Evolutionary conservation across 2,329 filamentous ascomycete species (phyloP).

Genomic region (Mycosphaerella arachidis): DNA sequence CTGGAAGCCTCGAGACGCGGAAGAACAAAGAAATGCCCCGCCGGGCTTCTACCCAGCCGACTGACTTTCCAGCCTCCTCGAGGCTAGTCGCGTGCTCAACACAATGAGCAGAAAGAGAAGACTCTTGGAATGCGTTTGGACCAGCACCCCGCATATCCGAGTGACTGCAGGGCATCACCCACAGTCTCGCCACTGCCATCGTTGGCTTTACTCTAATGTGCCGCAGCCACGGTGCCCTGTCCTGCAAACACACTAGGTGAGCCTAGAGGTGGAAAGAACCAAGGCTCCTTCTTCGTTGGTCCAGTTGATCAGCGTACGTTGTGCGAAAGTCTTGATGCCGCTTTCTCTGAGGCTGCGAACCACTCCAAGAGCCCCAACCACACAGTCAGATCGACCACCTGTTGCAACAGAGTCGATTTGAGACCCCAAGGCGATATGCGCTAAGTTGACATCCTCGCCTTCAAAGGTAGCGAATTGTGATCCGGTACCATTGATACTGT

Average conservation of each 20-base stretch:
- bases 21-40: slow-evolving; percentile 24
- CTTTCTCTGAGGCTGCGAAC: slow-evolving; percentile 31
- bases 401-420: slow-evolving; percentile 21
- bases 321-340: slow-evolving; percentile 23
- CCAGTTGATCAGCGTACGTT: slow-evolving; percentile 28
- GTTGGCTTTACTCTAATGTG: slow-evolving; percentile 24
- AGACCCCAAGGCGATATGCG: slow-evolving; percentile 29
- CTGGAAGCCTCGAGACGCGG: too few species aligned
- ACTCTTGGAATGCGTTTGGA: slow-evolving; percentile 21
- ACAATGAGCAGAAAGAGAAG: slow-evolving; percentile 26
- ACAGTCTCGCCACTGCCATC: slow-evolving; percentile 22
- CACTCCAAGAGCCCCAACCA: slow-evolving; percentile 19
- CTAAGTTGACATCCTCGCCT: slow-evolving; percentile 18
- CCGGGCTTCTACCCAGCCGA: slow-evolving; percentile 25
- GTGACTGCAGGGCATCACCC: slow-evolving; percentile 29
- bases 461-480: slow-evolving; percentile 23
- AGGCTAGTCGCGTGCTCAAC: slow-evolving; percentile 24
- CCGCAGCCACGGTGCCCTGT: slow-evolving; percentile 21
- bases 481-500: slow-evolving; percentile 27
- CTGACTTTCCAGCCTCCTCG: slow-evolving; percentile 19
- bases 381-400: slow-evolving; percentile 21
- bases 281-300: slow-evolving; percentile 29
- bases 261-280: slow-evolving; percentile 20
- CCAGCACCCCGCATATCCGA: slow-evolving; percentile 34
- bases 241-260: slow-evolving; percentile 26